Percentiles rank a stretch among this genome's conserved stretches.
phyloP scores from a whole-genome alignment of 2,329 filamentous ascomycete genomes.

The Aureobasidium sp. region DNA sequence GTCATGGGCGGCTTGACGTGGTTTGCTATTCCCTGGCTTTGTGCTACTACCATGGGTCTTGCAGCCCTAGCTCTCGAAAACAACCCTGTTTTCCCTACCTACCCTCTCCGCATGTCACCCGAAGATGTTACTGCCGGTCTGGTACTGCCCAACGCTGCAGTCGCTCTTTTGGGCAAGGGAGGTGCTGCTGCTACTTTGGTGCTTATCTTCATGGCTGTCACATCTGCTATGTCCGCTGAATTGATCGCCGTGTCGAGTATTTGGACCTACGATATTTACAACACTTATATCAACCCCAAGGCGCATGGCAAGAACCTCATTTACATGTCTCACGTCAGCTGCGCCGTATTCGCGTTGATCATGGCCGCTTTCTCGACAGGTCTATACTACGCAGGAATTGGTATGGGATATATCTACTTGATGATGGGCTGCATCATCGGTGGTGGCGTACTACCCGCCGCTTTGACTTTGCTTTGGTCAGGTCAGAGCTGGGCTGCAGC shows the following conservation, averaged over 20 bases:
- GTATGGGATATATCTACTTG: slow-evolving; percentile 81
- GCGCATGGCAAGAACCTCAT: slow-evolving; percentile 71
- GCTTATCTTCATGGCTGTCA: slow-evolving; percentile 85
- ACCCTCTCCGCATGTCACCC: slow-evolving; percentile 59
- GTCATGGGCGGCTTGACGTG: slow-evolving; percentile 78
- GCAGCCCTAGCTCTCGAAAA: slow-evolving; percentile 71
- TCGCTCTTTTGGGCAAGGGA: slow-evolving; percentile 71
- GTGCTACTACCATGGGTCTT: slow-evolving; percentile 80
- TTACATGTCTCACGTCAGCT: slow-evolving; percentile 66
- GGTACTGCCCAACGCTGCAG: slow-evolving; percentile 76
- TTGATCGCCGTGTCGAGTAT: slow-evolving; percentile 83
- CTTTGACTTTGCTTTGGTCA: slow-evolving; percentile 71
- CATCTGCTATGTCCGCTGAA: slow-evolving; percentile 72
- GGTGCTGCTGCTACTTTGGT: slow-evolving; percentile 71
- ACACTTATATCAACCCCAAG: slow-evolving; percentile 71
- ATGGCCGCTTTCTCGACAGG: slow-evolving; percentile 74
- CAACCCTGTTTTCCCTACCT: slow-evolving; percentile 63
- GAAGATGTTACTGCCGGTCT: slow-evolving; percentile 74
- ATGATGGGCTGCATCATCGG: slow-evolving; percentile 91
- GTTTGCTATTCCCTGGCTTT: slow-evolving; percentile 91
- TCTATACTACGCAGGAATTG: slow-evolving; percentile 52
- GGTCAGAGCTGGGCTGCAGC: slow-evolving; percentile 71
- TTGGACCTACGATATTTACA: slow-evolving; percentile 77
- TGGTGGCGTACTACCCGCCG: slow-evolving; percentile 65
- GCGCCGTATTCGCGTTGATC: slow-evolving; percentile 63